phyloP scores from a whole-genome alignment of 345 rosid species.

The Gossypium australe region DNA sequence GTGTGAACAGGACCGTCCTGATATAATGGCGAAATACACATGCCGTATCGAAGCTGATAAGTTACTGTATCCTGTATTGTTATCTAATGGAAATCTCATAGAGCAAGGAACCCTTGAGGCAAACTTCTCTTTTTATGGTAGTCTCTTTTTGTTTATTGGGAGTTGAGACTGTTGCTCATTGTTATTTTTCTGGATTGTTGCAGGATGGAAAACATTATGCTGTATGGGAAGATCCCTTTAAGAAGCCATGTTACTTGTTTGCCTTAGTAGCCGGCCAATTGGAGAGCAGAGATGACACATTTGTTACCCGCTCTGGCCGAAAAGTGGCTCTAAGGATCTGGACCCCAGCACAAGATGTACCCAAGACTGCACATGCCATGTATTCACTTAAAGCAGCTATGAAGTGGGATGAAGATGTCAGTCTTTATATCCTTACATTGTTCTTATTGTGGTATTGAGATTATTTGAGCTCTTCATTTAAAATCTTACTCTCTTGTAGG shows the following conservation, averaged over 20 bases:
- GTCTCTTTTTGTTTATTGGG: conserved; percentile 6
- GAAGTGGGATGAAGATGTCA: conserved; percentile 99
- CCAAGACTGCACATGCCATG: conserved; percentile 99
- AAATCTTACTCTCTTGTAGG: conserved; percentile 38
- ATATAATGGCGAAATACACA: conserved; percentile 93
- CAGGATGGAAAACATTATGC: conserved; percentile 92
- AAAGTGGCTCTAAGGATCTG: conserved; percentile 80
- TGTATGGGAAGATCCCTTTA: conserved; percentile 97
- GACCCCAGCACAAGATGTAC: conserved; percentile 90
- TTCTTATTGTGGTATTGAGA: neutral
- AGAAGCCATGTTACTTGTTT: conserved; percentile 97
- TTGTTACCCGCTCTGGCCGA: conserved; percentile 78
- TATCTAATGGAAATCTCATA: conserved; percentile 92
- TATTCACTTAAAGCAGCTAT: conserved; percentile 93
- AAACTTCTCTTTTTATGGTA: conserved; percentile 8
- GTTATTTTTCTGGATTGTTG: conserved; percentile 8
- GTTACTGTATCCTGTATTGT: conserved; percentile 75
- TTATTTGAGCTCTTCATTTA: conserved; percentile 13
- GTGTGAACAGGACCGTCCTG: conserved; percentile 82
- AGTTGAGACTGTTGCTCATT: conserved; percentile 9
- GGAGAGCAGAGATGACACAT: conserved; percentile 87
- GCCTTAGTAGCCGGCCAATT: conserved; percentile 92
- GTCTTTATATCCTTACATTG: conserved; percentile 20
- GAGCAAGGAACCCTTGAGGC: conserved; percentile 86
- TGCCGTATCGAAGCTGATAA: conserved; percentile 93